These are phyloP conservation scores for Berberis vulgaris DNA, from an alignment of 164 flowering plant species.

Conservation along the genomic window DNA sequence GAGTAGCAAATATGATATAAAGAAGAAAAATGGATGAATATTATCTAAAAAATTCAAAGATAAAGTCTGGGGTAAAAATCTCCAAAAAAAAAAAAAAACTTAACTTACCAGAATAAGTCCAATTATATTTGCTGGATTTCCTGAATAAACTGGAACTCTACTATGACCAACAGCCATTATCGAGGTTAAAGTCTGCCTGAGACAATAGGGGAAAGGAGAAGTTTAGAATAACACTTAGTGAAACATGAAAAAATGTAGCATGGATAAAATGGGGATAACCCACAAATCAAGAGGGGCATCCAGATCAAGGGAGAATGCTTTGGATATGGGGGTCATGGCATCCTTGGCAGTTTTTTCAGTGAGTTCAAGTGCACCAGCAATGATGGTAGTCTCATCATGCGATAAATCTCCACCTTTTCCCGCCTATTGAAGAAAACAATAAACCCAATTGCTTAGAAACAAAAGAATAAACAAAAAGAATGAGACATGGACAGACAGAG, in stretches of 20 bases:
- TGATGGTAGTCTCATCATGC: constrained; percentile 95
- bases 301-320: constrained; percentile 90
- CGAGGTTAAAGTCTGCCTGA: constrained; percentile 64
- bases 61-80: background rate
- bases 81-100: background rate
- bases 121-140: constrained; percentile 56
- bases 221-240: background rate
- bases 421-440: constrained; percentile 35
- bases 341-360: constrained; percentile 91
- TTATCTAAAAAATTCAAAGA: too few species aligned
- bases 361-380: constrained; percentile 87
- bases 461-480: background rate
- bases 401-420: constrained; percentile 98
- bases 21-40: too few species aligned
- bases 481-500: background rate
- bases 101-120: constrained; percentile 74
- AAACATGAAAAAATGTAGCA: background rate
- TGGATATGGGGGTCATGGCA: constrained; percentile 91
- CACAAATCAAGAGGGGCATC: constrained; percentile 82
- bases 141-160: constrained; percentile 78
- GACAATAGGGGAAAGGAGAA: constrained; percentile 7
- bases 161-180: constrained; percentile 88
- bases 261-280: constrained; percentile 24
- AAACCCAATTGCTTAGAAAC: background rate
- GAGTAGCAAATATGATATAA: too few species aligned